Base-by-base conservation (phyloP, 2,329 filamentous ascomycete species). In the Hymenoscyphus albidus region DNA sequence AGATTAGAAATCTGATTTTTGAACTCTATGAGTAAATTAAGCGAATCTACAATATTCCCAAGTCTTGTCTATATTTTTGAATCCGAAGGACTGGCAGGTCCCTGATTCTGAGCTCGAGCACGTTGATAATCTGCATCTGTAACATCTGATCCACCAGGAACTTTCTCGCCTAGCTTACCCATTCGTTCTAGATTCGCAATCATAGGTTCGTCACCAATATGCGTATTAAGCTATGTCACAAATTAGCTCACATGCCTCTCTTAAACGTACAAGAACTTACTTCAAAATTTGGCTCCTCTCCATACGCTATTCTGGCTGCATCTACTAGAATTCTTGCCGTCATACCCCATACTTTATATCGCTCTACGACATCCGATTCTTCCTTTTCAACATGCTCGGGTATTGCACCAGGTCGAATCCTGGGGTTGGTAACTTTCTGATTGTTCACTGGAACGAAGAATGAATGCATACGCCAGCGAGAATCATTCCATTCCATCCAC, bases 311-410 rank as follows among this genome's bases (percentile, higher is more conserved):
- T 67, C 91, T 82, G 40, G 94, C 93, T 4, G 90, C 89, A 78
- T 98, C 94, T 5, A 97, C 91, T 62, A 97, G 76, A 62, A 98
- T 94, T 61, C 92, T 82, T 2, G 92, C 94, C 62, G 94, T 98
- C 92, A 98, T 94, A 16, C 94, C 94, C 85, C 93, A 97, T 4
- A 98, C 93, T 70, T 90, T 88, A 78, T 95, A 97, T 44, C 90
- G 81, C 54, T 79, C 79, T 56, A 82, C 69, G 10, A 76, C 73
- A 3, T 77, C 74, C 12, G 77, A 76, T 65, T 82, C 78, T 67
- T 79, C 80, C 68, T 83, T 80, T 64, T 85, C 79, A 16, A 83
- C 71, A 66, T 76, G 72, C 65, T 80, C 78, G 3, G 76, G 77
- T 58, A 80, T 72, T 54, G 79, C 76, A 64, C 77, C 77, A 63